Conservation (phyloP, 1,139 yeast genomes). For the Arxiozyma telluris region DNA sequence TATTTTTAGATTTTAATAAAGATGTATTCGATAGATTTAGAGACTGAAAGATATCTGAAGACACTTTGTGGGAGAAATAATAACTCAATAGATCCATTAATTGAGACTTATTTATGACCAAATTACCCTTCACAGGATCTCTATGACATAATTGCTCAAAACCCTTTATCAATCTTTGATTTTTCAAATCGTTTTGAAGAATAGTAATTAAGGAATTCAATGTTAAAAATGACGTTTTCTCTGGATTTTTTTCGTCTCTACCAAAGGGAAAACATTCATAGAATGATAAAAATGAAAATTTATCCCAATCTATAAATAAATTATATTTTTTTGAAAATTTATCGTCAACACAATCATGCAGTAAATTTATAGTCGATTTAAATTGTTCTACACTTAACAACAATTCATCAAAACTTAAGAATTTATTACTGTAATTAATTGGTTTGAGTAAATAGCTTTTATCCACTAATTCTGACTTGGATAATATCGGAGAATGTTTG, state of each 20-base stretch:
- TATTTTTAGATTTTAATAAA: conserved; percentile 26
- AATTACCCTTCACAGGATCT: conserved; percentile 21
- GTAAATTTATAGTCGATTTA: conserved; percentile 27
- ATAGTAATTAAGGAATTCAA: conserved; percentile 32
- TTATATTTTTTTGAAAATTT: conserved; percentile 24
- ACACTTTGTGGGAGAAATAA: conserved; percentile 32
- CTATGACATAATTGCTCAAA: conserved; percentile 24
- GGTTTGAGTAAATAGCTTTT: conserved; percentile 22
- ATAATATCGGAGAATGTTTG: conserved; percentile 20
- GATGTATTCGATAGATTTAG: conserved; percentile 27
- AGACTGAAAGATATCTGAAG: conserved; percentile 31
- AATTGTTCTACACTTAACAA: conserved; percentile 28
- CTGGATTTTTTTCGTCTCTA: neutral
- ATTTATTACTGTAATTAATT: conserved; percentile 35
- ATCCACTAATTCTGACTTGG: neutral
- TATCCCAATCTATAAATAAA: conserved; percentile 31
- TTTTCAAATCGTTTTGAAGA: conserved; percentile 32
- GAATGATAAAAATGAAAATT: conserved; percentile 23
- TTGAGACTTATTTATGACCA: conserved; percentile 31
- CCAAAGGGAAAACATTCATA: conserved; percentile 24
- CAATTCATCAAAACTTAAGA: conserved; percentile 34
- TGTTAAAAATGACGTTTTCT: conserved; percentile 20
- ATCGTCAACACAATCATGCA: conserved; percentile 30
- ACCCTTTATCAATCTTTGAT: conserved; percentile 28
- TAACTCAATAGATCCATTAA: conserved; percentile 27